Percentiles rank a stretch among this genome's conserved stretches.
phyloP scores from a whole-genome alignment of 768 basidiomycete species.

The Pisolithus albus region DNA sequence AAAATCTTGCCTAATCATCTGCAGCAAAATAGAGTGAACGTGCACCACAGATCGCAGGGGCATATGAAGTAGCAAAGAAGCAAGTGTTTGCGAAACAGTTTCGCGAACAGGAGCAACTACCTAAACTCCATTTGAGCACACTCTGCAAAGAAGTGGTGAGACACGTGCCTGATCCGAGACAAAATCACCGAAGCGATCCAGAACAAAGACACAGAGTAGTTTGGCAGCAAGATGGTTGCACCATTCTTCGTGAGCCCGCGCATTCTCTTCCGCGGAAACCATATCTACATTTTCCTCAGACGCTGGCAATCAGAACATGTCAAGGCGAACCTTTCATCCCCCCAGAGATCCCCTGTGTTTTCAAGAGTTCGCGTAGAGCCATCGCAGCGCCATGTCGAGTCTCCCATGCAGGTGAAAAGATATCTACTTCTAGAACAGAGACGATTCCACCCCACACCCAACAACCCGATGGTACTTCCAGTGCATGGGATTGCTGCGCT shows the following conservation, averaged over 20 bases:
- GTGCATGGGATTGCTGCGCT: conserved; percentile 67
- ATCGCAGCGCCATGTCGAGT: conserved; percentile 90
- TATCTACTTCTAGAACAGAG: conserved; percentile 70
- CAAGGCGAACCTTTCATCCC: conserved; percentile 64
- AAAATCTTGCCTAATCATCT: conserved; percentile 93
- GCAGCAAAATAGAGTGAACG: conserved; percentile 76
- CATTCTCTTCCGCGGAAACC: conserved; percentile 50
- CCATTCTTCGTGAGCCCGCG: conserved; percentile 72
- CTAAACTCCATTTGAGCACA: conserved; percentile 20
- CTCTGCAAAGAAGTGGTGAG: neutral
- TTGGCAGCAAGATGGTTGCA: conserved; percentile 83
- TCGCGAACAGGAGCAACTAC: conserved; percentile 97
- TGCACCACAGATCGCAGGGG: conserved; percentile 69
- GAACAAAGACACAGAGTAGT: conserved; percentile 81
- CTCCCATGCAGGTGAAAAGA: conserved; percentile 89
- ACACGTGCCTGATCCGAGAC: conserved; percentile 74
- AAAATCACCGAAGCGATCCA: conserved; percentile 98
- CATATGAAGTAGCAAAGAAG: conserved; percentile 84
- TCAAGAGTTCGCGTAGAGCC: conserved; percentile 83
- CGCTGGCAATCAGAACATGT: neutral
- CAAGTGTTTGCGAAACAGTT: conserved; percentile 90
- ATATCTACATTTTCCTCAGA: conserved; percentile 37
- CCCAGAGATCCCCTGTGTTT: conserved; percentile 72
- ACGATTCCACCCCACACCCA: conserved; percentile 89
- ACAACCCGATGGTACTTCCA: conserved; percentile 64